Evolutionary conservation across 495 filamentous ascomycete species (phyloP).

Genomic region (Daldinia caldariorum): DNA sequence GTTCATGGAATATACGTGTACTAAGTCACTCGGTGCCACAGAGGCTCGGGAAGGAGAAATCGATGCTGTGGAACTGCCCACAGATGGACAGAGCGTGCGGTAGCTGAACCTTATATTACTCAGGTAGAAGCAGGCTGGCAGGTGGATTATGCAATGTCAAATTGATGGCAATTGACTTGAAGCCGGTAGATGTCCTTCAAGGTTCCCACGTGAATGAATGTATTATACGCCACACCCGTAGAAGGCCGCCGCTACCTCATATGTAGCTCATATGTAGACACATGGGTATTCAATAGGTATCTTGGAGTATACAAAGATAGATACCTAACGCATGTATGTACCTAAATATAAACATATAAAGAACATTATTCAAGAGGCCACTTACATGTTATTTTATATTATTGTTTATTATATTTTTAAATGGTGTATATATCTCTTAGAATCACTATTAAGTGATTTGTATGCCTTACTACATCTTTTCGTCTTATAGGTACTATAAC

Average conservation of each 20-base stretch:
- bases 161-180: neutral
- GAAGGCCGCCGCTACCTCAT: neutral
- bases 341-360: too few species aligned
- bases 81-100: neutral
- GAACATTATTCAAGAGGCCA: too few species aligned
- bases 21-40: constrained; percentile 9
- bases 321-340: too few species aligned
- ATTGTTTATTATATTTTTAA: too few species aligned
- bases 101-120: neutral
- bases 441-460: too few species aligned
- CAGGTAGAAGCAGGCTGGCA: neutral
- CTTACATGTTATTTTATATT: too few species aligned
- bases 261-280: neutral
- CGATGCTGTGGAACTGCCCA: constrained; percentile 20
- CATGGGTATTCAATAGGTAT: too few species aligned
- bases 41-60: constrained; percentile 29
- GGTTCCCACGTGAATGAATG: neutral
- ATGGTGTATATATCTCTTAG: too few species aligned
- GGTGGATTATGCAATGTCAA: neutral
- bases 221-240: neutral
- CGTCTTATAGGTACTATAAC: too few species aligned
- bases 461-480: too few species aligned
- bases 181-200: neutral
- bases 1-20: too few species aligned
- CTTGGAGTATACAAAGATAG: too few species aligned